phyloP scores from a whole-genome alignment of 768 basidiomycete species.

The Pulveroboletus sp. region DNA sequence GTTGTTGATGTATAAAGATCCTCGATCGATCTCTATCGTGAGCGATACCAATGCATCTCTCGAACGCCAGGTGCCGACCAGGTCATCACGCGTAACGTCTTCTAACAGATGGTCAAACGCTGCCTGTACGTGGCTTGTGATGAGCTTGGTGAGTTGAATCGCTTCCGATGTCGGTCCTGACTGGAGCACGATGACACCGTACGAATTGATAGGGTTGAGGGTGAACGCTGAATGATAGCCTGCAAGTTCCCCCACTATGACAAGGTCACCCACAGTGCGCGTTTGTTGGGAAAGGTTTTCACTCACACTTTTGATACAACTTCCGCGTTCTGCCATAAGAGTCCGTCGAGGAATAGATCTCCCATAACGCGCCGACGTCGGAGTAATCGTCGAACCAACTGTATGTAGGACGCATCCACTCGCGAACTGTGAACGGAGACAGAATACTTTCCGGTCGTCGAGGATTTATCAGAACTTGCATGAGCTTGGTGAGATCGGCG shows the following conservation, averaged over 20 bases:
- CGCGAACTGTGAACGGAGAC: constrained; percentile 32
- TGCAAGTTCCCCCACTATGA: constrained; percentile 35
- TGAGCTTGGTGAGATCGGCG: constrained; percentile 39
- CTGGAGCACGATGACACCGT: constrained; percentile 39
- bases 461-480: constrained; percentile 45
- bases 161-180: constrained; percentile 36
- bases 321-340: constrained; percentile 33
- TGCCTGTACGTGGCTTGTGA: constrained; percentile 31
- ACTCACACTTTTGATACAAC: constrained; percentile 17
- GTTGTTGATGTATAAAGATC: constrained; percentile 28
- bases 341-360: constrained; percentile 32
- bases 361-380: constrained; percentile 42
- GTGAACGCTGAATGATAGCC: constrained; percentile 40
- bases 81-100: constrained; percentile 21
- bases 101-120: constrained; percentile 33
- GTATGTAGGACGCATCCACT: constrained; percentile 40
- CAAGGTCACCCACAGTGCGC: not conserved
- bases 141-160: constrained; percentile 29
- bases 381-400: constrained; percentile 36
- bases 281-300: not conserved
- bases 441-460: constrained; percentile 30
- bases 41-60: constrained; percentile 26
- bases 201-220: constrained; percentile 36
- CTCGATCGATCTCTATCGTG: constrained; percentile 27
- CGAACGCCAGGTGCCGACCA: constrained; percentile 34